Base-by-base conservation (phyloP, 331 rosid genomes). In the Telfairia occidentalis region DNA sequence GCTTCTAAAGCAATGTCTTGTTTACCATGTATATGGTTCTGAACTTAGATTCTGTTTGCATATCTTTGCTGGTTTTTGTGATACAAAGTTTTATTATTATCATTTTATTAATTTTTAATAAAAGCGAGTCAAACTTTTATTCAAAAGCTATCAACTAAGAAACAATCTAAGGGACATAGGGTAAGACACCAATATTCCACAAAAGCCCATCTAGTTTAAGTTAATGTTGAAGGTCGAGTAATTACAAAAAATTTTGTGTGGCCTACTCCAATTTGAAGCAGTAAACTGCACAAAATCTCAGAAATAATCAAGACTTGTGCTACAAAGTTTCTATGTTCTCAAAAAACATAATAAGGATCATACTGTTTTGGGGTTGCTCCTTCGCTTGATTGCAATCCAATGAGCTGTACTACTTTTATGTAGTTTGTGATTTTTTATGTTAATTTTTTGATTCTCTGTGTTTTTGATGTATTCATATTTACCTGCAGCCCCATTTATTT, bases 361-460 rank as follows among this genome's bases (percentile, higher is more conserved):
- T 7, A 63, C 16, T 18, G 16, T 40, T 23, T 23, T 67, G 54
- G 69, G 28, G 45, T 11, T 65, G 29, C 50, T 23, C 52, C 50
- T 32, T 37, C 18, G 24, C 73, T 66, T 50, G 35, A 23, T 67
- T 67, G 73, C 73, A 23, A n/a, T n/a, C n/a, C n/a, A n/a, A 67
- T 13, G 21, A 42, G 26, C 34, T 40, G 52, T 66, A 66, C 13
- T 38, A 40, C 53, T 23, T 40, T 11, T 38, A 42, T 40, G 54
- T 67, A 11, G 12, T 54, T 42, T 23, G 73, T 42, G 12, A 40
- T 67, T 42, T 49, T 67, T 42, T 4, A 42, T 67, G 50, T 67
- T 42, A 21, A 40, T 67, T 67, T 40, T 40, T 26, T 40, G 35
- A 15, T 76, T 29, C 11, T 2, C 21, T 10, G 21, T 46, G 71